Base-by-base conservation (phyloP, 106 monocot species). In the Alisma plantagoaquatica region DNA sequence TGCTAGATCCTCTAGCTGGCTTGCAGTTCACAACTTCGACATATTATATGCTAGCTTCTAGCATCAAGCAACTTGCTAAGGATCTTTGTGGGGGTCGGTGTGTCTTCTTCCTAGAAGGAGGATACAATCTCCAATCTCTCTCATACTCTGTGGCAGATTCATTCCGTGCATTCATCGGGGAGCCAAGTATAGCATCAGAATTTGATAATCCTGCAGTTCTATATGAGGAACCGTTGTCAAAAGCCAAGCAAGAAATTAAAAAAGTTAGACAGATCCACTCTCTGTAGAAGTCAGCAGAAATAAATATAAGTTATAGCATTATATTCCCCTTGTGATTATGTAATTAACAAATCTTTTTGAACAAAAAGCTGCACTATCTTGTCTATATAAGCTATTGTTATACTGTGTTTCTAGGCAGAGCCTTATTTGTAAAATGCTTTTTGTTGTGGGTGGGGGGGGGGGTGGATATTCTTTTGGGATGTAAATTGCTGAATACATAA, bases 51-150 rank as follows among this genome's bases (percentile, higher is more conserved):
- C 77, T 94, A 1, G 77, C 88, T 41, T 70, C 75, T 46, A 78
- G 54, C 22, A 94, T 94, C 66, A 81, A 81, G 66, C 72, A 80
- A 41, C 59, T 86, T 5, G 76, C 80, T 10, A 59, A 64, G 59
- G 85, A 80, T 49, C 49, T 86, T 1, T 86, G 85, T 22, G 62
- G 63, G 3, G 86, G 80, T 0, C 76, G 86, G 23, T 86, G 86
- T 33, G 69, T 80, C 15, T 86, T 86, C 65, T 86, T 86, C 66
- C 49, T 86, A 51, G 94, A 94, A 73, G 94, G 94, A 9, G 94
- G 94, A 12, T 94, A 94, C 54, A 94, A 94, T 71, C 83, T 94
- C 20, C 53, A 94, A 15, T 88, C 94, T 18, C 80, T 94, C 31
- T 94, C 94, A 10, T 73, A 73, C 57, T 94, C 94, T 15, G 84